phyloP scores from a whole-genome alignment of 164 flowering plant species.

The Liquidambar formosana region DNA sequence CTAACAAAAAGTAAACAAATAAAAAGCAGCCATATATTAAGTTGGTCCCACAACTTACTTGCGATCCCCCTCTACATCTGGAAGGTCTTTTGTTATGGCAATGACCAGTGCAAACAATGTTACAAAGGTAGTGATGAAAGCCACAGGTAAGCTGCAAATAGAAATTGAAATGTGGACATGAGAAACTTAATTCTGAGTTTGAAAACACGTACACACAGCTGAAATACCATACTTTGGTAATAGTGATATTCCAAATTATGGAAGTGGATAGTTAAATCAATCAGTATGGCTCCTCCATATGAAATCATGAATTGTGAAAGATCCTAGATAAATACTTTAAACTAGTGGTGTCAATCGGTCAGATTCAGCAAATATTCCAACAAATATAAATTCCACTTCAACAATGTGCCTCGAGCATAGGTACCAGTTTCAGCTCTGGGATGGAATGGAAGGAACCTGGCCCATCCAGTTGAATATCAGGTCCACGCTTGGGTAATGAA shows the following conservation, averaged over 20 bases:
- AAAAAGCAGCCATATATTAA: constrained; percentile 7
- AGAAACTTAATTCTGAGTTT: not conserved
- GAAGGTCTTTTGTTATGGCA: constrained; percentile 98
- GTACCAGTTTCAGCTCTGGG: not conserved
- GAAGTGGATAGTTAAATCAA: not conserved
- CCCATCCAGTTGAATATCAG: not conserved
- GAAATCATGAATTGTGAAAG: not conserved
- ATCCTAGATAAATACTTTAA: not conserved
- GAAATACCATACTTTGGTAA: too few relatives aligned
- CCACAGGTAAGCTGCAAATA: constrained; percentile 82
- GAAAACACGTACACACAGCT: too few relatives aligned
- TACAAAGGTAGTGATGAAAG: constrained; percentile 90
- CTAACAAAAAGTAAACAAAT: not conserved
- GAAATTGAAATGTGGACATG: constrained; percentile 4
- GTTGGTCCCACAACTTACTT: constrained; percentile 59
- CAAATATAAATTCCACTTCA: not conserved
- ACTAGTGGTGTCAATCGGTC: not conserved
- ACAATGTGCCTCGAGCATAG: not conserved
- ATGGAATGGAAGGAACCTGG: not conserved
- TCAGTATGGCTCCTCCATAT: constrained; percentile 3
- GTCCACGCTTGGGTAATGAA: not conserved
- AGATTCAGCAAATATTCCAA: not conserved
- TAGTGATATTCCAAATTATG: too few relatives aligned
- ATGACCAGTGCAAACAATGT: constrained; percentile 94
- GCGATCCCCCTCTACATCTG: constrained; percentile 97